A percentile compares a stretch with the other conserved stretches of the same genome.
Conservation (phyloP, 139 green algal genomes). For the Edaphochlamys debaryana region DNA sequence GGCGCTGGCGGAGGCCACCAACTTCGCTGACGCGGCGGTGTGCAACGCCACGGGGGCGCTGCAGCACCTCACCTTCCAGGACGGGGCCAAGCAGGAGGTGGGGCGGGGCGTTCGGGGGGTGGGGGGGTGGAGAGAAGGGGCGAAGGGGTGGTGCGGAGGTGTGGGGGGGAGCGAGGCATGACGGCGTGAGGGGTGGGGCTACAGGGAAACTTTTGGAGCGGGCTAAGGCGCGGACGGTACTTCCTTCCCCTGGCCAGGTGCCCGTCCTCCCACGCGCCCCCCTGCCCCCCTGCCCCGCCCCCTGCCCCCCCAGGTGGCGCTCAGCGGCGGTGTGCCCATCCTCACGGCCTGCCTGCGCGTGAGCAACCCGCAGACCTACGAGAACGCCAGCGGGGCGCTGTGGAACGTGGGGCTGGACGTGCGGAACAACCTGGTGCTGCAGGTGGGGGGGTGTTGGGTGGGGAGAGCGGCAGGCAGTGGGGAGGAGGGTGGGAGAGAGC, state of each 20-base stretch:
- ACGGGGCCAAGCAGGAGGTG: conserved; percentile 62
- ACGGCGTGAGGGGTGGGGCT: no score
- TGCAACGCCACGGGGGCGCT: conserved; percentile 61
- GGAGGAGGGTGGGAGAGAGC: not conserved
- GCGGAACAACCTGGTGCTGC: conserved; percentile 42
- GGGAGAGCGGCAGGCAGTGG: no score
- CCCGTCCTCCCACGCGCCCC: no score
- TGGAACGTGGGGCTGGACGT: conserved; percentile 61
- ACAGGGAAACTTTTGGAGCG: no score
- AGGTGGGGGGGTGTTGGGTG: not conserved
- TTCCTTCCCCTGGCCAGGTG: no score
- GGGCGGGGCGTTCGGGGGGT: not conserved
- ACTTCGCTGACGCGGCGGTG: conserved; percentile 51
- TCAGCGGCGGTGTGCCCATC: conserved; percentile 44
- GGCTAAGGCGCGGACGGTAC: no score
- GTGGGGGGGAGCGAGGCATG: not conserved
- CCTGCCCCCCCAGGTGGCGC: conserved; percentile 3
- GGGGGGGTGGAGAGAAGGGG: no score
- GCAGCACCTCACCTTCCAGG: conserved; percentile 69
- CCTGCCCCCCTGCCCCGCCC: not conserved
- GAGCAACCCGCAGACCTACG: conserved; percentile 56
- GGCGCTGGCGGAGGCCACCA: not conserved
- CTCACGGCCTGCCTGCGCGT: conserved; percentile 39
- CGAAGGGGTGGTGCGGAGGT: not conserved
- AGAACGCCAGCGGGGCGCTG: conserved; percentile 58